phyloP scores from a whole-genome alignment of 176 grass and related monocot genomes.

The Cenchrus americanus region DNA sequence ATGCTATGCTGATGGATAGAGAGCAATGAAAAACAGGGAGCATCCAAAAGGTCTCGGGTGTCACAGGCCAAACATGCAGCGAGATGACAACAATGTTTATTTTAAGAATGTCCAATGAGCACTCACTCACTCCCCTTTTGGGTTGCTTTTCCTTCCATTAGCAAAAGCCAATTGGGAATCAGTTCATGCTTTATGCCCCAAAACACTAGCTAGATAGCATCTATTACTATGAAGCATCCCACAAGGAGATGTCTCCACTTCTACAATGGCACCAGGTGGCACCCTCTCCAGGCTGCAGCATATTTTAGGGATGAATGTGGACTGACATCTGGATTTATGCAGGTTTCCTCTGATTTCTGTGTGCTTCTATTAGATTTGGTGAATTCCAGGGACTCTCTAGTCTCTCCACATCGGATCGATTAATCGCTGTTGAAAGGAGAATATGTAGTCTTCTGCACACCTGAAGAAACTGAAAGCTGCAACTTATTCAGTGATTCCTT shows the following conservation, averaged over 20 bases:
- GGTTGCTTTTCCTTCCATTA: conserved; percentile 53
- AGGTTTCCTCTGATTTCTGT: conserved; percentile 10
- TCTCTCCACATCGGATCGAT: neutral
- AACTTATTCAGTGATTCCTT: neutral
- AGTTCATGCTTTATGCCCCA: conserved; percentile 70
- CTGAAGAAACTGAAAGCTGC: conserved; percentile 27
- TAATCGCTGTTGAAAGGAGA: neutral
- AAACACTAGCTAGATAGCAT: conserved; percentile 66
- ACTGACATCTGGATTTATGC: conserved; percentile 38
- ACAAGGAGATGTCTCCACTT: conserved; percentile 68
- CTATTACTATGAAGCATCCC: conserved; percentile 70
- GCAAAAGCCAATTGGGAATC: conserved; percentile 68
- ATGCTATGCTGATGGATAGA: conserved; percentile 42
- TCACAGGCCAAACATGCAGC: conserved; percentile 52
- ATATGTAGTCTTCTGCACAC: no score
- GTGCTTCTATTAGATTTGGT: neutral
- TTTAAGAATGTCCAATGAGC: conserved; percentile 52
- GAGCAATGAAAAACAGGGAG: conserved; percentile 42
- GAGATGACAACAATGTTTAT: conserved; percentile 48
- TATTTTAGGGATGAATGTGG: conserved; percentile 54
- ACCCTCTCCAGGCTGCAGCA: conserved; percentile 17
- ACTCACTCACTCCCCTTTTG: conserved; percentile 2
- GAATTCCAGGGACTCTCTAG: neutral
- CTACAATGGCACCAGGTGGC: conserved; percentile 58
- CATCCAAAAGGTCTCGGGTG: conserved; percentile 48